Percentiles rank a stretch among this genome's conserved stretches.
Conservation (phyloP, 2,329 filamentous ascomycete genomes). For the Talaromyces sp. region DNA sequence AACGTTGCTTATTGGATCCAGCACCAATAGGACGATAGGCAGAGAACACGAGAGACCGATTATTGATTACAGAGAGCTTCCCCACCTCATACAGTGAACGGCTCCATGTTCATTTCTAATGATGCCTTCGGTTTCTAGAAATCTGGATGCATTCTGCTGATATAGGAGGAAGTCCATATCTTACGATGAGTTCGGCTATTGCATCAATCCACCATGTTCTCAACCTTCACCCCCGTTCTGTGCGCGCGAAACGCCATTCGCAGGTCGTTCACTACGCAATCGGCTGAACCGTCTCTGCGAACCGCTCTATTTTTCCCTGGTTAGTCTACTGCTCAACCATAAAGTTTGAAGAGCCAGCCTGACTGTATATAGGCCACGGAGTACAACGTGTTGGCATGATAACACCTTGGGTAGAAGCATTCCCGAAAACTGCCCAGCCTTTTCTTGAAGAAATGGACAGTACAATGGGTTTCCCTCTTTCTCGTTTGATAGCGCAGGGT, state of each 20-base stretch:
- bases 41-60: neutral
- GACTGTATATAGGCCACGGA: conserved; percentile 65
- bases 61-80: neutral
- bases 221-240: neutral
- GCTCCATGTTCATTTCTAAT: neutral
- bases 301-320: conserved; percentile 50
- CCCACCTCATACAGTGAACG: neutral
- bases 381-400: conserved; percentile 88
- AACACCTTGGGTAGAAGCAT: conserved; percentile 78
- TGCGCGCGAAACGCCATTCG: conserved; percentile 10
- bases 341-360: neutral
- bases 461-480: conserved; percentile 69
- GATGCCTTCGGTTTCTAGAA: neutral
- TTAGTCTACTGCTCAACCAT: conserved; percentile 21
- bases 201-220: conserved; percentile 6
- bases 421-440: conserved; percentile 71
- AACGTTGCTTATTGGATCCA: neutral
- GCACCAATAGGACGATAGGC: neutral
- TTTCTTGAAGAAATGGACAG: conserved; percentile 83
- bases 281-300: conserved; percentile 24
- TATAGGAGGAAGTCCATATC: neutral
- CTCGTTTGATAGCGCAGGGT: conserved; percentile 72
- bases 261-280: conserved; percentile 5
- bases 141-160: neutral
- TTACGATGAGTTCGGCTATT: conserved; percentile 9